Conservation (phyloP, 139 green algal species). For the Limnomonas spitsbergensis region DNA sequence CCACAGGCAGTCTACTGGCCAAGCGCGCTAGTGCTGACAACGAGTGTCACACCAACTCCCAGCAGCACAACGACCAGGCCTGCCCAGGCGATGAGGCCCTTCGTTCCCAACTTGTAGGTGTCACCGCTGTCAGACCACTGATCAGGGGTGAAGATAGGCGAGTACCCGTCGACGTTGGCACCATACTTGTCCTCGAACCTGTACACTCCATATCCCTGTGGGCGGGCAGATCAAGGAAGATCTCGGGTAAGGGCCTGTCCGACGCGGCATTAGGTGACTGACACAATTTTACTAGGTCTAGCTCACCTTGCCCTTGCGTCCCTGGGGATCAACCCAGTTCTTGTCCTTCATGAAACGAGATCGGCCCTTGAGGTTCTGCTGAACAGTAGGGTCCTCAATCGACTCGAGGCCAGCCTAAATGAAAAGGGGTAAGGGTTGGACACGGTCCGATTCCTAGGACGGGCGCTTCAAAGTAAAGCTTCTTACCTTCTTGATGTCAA, state of each 20-base stretch:
- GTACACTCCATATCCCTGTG: constrained; percentile 86
- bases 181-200: constrained; percentile 88
- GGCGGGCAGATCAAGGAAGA: neutral
- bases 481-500: constrained; percentile 11
- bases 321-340: constrained; percentile 80
- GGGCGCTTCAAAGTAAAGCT: neutral
- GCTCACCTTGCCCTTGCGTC: constrained; percentile 77
- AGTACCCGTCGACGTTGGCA: constrained; percentile 94
- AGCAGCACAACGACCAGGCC: constrained; percentile 68
- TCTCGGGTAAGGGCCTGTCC: neutral
- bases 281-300: too few species aligned
- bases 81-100: constrained; percentile 87
- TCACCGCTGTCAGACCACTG: constrained; percentile 79
- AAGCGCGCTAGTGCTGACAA: constrained; percentile 74
- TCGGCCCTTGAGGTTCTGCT: constrained; percentile 79
- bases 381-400: constrained; percentile 69
- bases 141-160: constrained; percentile 94
- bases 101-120: constrained; percentile 83
- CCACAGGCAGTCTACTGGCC: constrained; percentile 35
- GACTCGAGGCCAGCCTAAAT: constrained; percentile 64
- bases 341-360: constrained; percentile 77
- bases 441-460: neutral
- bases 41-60: constrained; percentile 76
- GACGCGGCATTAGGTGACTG: too few species aligned
- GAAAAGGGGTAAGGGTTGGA: neutral